phyloP scores from a whole-genome alignment of 768 basidiomycete species.

The Auriculariales sp. region DNA sequence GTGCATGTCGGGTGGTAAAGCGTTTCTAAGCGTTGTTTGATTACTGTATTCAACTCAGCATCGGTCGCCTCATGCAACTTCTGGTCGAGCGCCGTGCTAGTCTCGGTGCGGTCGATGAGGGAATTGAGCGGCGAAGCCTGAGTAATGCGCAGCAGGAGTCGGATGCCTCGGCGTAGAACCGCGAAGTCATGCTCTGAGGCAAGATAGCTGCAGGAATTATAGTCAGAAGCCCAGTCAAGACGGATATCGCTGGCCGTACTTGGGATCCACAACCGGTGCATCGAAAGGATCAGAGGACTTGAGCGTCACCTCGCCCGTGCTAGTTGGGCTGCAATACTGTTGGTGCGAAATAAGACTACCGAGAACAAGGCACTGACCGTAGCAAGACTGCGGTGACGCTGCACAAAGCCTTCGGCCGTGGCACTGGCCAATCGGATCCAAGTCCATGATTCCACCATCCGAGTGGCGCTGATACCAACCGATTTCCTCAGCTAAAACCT shows the following conservation, averaged over 20 bases:
- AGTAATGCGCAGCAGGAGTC: conserved; percentile 23
- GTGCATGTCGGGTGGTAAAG: too few species aligned
- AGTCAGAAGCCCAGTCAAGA: background rate
- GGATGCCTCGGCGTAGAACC: conserved; percentile 24
- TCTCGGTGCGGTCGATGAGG: conserved; percentile 20
- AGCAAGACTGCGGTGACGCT: conserved; percentile 12
- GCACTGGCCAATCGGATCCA: background rate
- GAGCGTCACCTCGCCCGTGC: conserved; percentile 1
- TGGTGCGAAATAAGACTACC: too few species aligned
- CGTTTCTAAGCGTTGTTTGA: conserved; percentile 16
- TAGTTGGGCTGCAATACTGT: conserved; percentile 3
- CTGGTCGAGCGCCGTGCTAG: too few species aligned
- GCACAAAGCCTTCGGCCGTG: background rate
- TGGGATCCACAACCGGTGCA: conserved; percentile 5
- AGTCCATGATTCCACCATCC: background rate
- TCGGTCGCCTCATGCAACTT: too few species aligned
- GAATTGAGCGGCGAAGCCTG: conserved; percentile 26
- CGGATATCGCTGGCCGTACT: background rate
- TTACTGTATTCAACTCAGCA: conserved; percentile 18
- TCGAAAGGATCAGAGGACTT: conserved; percentile 6
- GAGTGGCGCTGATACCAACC: background rate
- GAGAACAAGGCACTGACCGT: conserved; percentile 13
- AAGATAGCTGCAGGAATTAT: conserved; percentile 30
- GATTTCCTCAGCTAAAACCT: too few species aligned
- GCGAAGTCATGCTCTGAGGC: conserved; percentile 25